Base-by-base conservation (phyloP, 306 rosid genomes). In the Datisca glomerata region DNA sequence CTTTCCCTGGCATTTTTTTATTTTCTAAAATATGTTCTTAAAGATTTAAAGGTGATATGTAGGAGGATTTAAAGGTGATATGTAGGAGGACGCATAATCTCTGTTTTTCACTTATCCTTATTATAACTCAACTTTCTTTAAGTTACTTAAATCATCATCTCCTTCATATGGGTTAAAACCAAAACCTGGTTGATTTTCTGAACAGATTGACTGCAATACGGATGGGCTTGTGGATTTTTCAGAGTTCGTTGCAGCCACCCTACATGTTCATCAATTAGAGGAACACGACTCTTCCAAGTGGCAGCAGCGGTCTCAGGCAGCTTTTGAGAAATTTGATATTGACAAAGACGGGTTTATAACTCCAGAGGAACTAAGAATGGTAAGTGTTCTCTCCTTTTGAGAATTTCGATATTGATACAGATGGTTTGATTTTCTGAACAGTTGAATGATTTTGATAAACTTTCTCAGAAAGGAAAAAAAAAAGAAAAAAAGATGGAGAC, bases 201-300 rank as follows among this genome's bases (percentile, higher is more conserved):
- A 38, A 70, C 77, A 91, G 99, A 91, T 91, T 16, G 99, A 91
- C 57, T 55, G 80, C 76, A 91, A 91, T 61, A 91, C 99, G 17
- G 99, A 91, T 39, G 99, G 99, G 41, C 82, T 91, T 53, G 96
- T 91, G 53, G 99, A 91, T 71, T 91, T 85, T 68, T 42, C 85
- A 0, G 99, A 91, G 72, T 91, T 91, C 47, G 96, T 91, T 1
- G 96, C 99, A 24, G 99, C 99, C 45, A 67, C 96, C 18, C 62
- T 91, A 22, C 99, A 75, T 17, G 99, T 91, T 56, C 95, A 80
- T 67, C 99, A 91, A 49, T 64, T 91, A 66, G 99, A 91, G 60
- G 96, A 91, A 64, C 99, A 91, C 45, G 87, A 91, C 70, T 78
- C 94, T 10, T 92, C 62, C 8, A 91, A 71, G 74, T 91, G 96